These are phyloP conservation scores for Chrysophaeum taylorii DNA, from an alignment of 352 stramenopile species.

Conservation along the genomic window DNA sequence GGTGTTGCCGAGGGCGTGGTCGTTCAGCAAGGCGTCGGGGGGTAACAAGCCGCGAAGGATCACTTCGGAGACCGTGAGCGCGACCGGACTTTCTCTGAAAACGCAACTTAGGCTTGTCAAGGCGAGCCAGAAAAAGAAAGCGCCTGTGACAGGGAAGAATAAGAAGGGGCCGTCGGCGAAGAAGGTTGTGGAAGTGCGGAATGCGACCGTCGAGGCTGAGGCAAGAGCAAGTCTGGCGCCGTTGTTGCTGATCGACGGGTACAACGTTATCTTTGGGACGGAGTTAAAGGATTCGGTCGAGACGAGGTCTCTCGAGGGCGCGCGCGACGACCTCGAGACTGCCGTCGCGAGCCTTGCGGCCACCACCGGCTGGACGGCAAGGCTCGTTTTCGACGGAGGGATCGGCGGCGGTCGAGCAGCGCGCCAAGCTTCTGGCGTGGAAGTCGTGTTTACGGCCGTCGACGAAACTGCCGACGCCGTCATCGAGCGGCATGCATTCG, in stretches of 20 bases:
- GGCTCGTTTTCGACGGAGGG: too few relatives aligned
- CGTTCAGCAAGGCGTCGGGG: too few relatives aligned
- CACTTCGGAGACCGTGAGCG: background rate
- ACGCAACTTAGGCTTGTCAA: slow-evolving; percentile 1
- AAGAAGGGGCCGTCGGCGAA: background rate
- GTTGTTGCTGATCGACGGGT: background rate
- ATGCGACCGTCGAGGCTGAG: too few relatives aligned
- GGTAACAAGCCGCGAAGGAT: slow-evolving; percentile 8
- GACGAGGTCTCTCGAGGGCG: background rate
- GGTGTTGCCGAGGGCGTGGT: too few relatives aligned
- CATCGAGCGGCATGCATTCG: background rate
- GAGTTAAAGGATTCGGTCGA: background rate
- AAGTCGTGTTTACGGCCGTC: background rate
- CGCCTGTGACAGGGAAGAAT: background rate
- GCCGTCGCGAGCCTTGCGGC: too few relatives aligned
- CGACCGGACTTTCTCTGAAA: background rate
- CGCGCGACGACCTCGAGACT: background rate
- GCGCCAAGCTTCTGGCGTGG: too few relatives aligned
- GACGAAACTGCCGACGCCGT: background rate
- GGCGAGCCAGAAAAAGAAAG: background rate
- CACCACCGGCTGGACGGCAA: too few relatives aligned
- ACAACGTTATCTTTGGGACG: background rate
- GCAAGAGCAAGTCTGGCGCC: too few relatives aligned
- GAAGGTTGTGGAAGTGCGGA: background rate
- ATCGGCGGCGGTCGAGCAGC: too few relatives aligned